These are phyloP conservation scores for Diaporthe australafricana DNA, from an alignment of 2,329 filamentous ascomycete genomes.

Conservation along the genomic window DNA sequence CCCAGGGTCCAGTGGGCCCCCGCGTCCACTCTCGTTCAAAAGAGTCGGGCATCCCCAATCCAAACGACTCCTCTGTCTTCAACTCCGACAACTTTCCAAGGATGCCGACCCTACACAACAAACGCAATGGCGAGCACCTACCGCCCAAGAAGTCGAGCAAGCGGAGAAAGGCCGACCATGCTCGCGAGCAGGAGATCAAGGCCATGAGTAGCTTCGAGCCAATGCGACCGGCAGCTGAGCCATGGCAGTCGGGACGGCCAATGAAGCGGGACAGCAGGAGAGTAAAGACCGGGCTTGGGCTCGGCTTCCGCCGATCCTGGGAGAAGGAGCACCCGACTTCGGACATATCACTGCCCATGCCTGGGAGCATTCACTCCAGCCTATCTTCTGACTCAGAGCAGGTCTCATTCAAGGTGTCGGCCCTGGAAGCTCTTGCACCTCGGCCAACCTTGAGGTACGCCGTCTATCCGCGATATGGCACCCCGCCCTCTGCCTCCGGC, in stretches of 20 bases:
- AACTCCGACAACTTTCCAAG: slow-evolving; percentile 49
- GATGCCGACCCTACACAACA: slow-evolving; percentile 69
- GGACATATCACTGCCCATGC: slow-evolving; percentile 79
- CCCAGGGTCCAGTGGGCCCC: slow-evolving; percentile 36
- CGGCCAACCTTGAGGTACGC: slow-evolving; percentile 85
- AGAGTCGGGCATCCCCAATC: slow-evolving; percentile 23
- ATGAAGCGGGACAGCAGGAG: slow-evolving; percentile 75
- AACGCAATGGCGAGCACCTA: slow-evolving; percentile 68
- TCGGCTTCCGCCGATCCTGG: slow-evolving; percentile 58
- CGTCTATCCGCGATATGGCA: slow-evolving; percentile 69
- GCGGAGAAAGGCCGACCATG: slow-evolving; percentile 78
- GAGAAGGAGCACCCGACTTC: slow-evolving; percentile 69
- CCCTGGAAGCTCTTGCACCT: slow-evolving; percentile 84
- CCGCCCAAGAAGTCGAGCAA: slow-evolving; percentile 81
- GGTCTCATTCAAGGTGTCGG: slow-evolving; percentile 82
- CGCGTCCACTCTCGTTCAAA: slow-evolving; percentile 38
- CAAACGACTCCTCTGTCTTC: slow-evolving; percentile 31
- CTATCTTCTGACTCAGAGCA: slow-evolving; percentile 81
- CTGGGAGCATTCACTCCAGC: slow-evolving; percentile 80
- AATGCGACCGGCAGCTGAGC: slow-evolving; percentile 70
- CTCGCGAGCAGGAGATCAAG: slow-evolving; percentile 88
- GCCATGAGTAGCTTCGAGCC: slow-evolving; percentile 81
- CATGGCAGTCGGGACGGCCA: slow-evolving; percentile 69
- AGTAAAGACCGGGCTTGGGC: slow-evolving; percentile 64
- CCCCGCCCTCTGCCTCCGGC: slow-evolving; percentile 39